These are phyloP conservation scores for Tolypocladium tropicale DNA, from an alignment of 2,329 filamentous ascomycete species.

Conservation along the genomic window DNA sequence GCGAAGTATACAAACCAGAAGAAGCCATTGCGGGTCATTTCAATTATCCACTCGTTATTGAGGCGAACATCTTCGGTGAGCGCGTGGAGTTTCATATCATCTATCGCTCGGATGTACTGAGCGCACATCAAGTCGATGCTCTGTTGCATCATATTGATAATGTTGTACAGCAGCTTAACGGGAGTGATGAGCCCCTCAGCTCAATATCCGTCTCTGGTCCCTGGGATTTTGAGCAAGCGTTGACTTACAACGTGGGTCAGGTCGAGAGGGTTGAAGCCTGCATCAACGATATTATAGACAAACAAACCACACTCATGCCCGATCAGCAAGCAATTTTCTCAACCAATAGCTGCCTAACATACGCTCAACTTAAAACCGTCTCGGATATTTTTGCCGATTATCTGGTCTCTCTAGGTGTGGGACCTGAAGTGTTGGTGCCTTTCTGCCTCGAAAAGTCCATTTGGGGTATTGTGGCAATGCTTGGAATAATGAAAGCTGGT, in stretches of 20 bases:
- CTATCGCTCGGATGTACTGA: background rate
- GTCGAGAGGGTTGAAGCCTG: conserved; percentile 10
- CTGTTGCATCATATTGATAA: background rate
- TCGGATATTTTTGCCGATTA: background rate
- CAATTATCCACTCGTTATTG: conserved; percentile 4
- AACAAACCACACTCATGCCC: conserved; percentile 21
- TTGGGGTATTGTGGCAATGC: no score
- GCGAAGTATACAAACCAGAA: background rate
- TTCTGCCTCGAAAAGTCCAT: no score
- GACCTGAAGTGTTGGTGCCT: no score
- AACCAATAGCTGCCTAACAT: conserved; percentile 32
- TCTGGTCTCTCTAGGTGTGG: no score
- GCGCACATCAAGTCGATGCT: background rate
- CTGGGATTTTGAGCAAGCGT: background rate
- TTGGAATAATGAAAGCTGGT: no score
- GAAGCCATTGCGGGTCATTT: background rate
- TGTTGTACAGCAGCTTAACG: background rate
- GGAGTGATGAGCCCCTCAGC: background rate
- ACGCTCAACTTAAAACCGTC: conserved; percentile 22
- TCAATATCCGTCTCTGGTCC: background rate
- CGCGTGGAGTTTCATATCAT: background rate
- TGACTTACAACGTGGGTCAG: background rate
- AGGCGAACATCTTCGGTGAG: background rate
- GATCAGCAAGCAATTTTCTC: conserved; percentile 26
- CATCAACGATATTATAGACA: conserved; percentile 30